Base-by-base conservation (phyloP, 1,284 basidiomycete genomes). In the Cutaneotrichosporon cyanovorans region DNA sequence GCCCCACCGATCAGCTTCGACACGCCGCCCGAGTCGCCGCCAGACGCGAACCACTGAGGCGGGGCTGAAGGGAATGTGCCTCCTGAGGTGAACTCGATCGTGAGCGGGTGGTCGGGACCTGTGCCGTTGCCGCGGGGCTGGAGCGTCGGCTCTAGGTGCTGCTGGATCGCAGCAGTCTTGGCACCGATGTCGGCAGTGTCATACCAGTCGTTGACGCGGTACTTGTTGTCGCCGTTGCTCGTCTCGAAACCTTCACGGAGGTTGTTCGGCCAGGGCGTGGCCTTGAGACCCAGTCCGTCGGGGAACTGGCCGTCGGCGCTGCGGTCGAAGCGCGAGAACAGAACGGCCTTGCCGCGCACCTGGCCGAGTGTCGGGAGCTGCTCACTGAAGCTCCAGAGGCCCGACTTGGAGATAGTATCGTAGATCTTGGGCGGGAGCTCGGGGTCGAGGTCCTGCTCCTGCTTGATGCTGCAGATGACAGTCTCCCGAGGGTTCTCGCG, bases 381-480 rank as follows among this genome's bases (percentile, higher is more conserved):
- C 60, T 89, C 83, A 58, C 85, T 78, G 25, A 91, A 69, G 63
- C 79, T 89, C 85, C 87, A 91, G 77, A 85, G 78, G 6, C 75
- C 78, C 28, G 71, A 57, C 9, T 80, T 80, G 10, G 81, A 80
- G 40, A 56, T 58, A 36, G 90, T 81, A 46, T 82, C 82, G 33
- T 79, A 71, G 12, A 91, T 83, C 11, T 81, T 66, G 28, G 66
- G 58, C 0, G 85, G 84, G 69, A 90, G 90, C 3, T 54, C 60
- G 60, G 57, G 53, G 38, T 50, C 50, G n/a, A 58, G 51, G 22
- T 66, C 63, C 14, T 57, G 81, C 66, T 92, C 89, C 65, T 91
- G 84, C 68, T 92, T 91, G 65, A 93, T 78, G 11, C 82, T 88
- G 72, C 89, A 80, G 31, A 92, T 76, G 36, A 92, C 66, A 0